Percentiles rank a stretch among this genome's conserved stretches.
Evolutionary conservation across 2,329 filamentous ascomycete species (phyloP).

Genomic region (Pseudocercospora vitis): DNA sequence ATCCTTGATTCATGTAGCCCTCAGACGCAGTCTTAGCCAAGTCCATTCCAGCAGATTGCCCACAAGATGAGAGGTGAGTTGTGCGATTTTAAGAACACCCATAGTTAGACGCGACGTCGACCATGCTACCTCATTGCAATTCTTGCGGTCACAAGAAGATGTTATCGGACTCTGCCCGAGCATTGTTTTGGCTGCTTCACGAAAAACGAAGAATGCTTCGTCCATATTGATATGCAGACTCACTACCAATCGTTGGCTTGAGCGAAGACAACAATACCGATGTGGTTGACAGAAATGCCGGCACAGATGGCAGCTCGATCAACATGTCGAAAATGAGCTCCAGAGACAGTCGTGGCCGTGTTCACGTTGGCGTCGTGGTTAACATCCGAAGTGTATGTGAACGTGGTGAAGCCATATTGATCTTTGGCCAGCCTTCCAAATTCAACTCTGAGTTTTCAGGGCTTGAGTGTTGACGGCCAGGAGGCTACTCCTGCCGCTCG

Average conservation of each 20-base stretch:
- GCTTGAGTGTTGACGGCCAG: neutral
- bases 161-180: neutral
- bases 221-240: neutral
- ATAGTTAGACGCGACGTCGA: neutral
- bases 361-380: neutral
- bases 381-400: neutral
- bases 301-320: neutral
- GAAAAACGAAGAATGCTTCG: neutral
- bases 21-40: neutral
- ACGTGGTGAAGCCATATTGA: neutral
- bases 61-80: neutral
- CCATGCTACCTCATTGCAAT: neutral
- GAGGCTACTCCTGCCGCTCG: neutral
- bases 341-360: neutral
- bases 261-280: neutral
- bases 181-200: slow-evolving; percentile 12
- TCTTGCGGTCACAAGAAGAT: neutral
- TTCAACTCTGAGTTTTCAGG: neutral
- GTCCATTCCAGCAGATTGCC: neutral
- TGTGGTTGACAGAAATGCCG: neutral
- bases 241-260: neutral
- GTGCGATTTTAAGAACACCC: neutral
- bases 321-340: neutral
- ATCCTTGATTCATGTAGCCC: neutral
- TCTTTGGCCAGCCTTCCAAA: neutral